A percentile compares a stretch with the other conserved stretches of the same genome.
phyloP scores from a whole-genome alignment of 768 basidiomycete genomes.

The Collybia sp. region DNA sequence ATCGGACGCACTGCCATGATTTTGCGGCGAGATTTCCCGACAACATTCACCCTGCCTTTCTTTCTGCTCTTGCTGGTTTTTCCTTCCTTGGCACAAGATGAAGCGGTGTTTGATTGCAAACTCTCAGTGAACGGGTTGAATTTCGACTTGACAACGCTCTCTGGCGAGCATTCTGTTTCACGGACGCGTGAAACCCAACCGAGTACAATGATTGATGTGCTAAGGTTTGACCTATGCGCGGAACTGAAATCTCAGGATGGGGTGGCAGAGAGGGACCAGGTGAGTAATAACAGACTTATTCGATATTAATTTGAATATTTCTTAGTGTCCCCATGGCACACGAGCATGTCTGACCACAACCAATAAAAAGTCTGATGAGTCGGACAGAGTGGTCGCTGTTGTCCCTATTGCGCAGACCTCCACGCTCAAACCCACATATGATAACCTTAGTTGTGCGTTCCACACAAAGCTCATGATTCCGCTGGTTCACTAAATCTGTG shows the following conservation, averaged over 20 bases:
- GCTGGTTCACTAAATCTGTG: constrained; percentile 5
- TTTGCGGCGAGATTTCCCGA: constrained; percentile 9
- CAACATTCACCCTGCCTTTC: constrained; percentile 7
- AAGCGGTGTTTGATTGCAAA: constrained; percentile 50
- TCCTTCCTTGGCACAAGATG: constrained; percentile 29
- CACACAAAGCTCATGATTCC: constrained; percentile 9
- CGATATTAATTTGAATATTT: constrained; percentile 6
- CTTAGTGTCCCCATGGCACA: constrained; percentile 64
- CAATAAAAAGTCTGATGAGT: constrained; percentile 49
- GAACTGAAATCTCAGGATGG: constrained; percentile 45
- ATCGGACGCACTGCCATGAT: constrained; percentile 12
- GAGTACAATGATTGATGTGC: constrained; percentile 49
- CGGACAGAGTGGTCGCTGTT: constrained; percentile 66
- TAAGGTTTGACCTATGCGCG: constrained; percentile 66
- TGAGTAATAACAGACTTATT: constrained; percentile 25
- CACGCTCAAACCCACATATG: constrained; percentile 24
- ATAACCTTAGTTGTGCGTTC: constrained; percentile 31
- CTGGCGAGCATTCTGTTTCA: constrained; percentile 44
- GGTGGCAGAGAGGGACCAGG: constrained; percentile 62
- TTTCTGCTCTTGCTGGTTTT: constrained; percentile 7
- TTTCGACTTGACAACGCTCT: constrained; percentile 59
- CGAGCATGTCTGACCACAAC: constrained; percentile 69
- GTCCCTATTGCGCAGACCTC: constrained; percentile 60
- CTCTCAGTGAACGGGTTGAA: constrained; percentile 31
- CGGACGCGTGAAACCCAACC: constrained; percentile 60